Base-by-base conservation (phyloP, 2,329 filamentous ascomycete genomes). In the Graphilbum fragrans region DNA sequence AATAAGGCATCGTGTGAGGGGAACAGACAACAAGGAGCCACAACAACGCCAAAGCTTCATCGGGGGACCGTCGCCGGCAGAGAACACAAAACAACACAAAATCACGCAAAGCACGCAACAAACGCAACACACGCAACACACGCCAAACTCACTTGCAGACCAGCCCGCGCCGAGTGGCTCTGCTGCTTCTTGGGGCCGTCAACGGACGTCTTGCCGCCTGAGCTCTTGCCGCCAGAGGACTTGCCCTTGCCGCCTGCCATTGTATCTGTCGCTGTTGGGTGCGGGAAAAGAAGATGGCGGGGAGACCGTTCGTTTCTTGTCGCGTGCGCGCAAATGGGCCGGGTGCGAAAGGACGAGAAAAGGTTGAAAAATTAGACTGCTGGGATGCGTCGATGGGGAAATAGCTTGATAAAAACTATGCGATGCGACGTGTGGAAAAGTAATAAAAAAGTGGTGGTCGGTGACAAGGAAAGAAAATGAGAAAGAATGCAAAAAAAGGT, bases 131-230 rank as follows among this genome's bases (percentile, higher is more conserved):
- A 12, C 18, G 27, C 39, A 39, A 42, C 17, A 23, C 27, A 18
- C 39, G 34, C 37, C 42, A 46, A 57, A 68, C 85, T 74, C 72
- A 95, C 88, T 82, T 95, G 88, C 53, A 95, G 76, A 60, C 88
- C 88, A 61, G 88, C 88, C 65, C 92, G 88, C 58, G 86, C 86
- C 55, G 87, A 94, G 72, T 94, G 88, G 69, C 92, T 94, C 69
- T 93, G 85, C 59, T 85, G 82, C 72, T 94, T 94, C 70, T 84
- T 85, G 60, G 79, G 68, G 42, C 73, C 74, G 52, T 80, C 80
- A 55, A 72, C 66, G 46, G 68, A 67, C 38, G 70, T 72, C 72
- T 92, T 92, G 54, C 85, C 84, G 55, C 85, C 85, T 44, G 82
- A 73, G 61, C 68, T 88, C 79, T 93, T 94, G 59, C 88, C 88